Conservation (phyloP, 139 green algal species). For the Spirogloea muscicola region DNA sequence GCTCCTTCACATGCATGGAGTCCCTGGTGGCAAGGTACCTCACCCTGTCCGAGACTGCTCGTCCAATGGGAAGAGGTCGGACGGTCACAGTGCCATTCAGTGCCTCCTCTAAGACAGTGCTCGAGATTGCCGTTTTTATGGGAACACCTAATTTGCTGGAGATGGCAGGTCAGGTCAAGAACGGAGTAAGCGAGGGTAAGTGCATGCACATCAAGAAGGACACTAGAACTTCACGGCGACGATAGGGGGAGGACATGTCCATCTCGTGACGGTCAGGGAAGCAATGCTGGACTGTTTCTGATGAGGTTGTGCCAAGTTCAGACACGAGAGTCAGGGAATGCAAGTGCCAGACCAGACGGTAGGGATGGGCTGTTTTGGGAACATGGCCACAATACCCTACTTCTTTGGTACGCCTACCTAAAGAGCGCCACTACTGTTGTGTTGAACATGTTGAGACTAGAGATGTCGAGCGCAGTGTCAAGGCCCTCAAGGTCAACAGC, state of each 20-base stretch:
- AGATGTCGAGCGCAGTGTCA: conserved; percentile 30
- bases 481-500: conserved; percentile 41
- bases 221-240: background rate
- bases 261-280: background rate
- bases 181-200: background rate
- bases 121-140: conserved; percentile 39
- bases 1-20: background rate
- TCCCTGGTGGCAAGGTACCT: background rate
- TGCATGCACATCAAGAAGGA: background rate
- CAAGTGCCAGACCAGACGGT: background rate
- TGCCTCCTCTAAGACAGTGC: conserved; percentile 32
- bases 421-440: conserved; percentile 40
- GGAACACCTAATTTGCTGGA: conserved; percentile 41
- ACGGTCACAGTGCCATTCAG: conserved; percentile 22
- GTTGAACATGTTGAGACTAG: conserved; percentile 28
- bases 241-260: background rate
- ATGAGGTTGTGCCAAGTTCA: background rate
- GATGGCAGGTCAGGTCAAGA: background rate
- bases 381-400: too few relatives aligned
- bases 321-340: background rate
- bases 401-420: too few relatives aligned
- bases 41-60: conserved; percentile 28
- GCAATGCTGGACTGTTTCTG: background rate
- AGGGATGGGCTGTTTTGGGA: background rate
- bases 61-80: conserved; percentile 10